Conservation (phyloP, 2,329 filamentous ascomycete species). For the Fusarium tuaranense region DNA sequence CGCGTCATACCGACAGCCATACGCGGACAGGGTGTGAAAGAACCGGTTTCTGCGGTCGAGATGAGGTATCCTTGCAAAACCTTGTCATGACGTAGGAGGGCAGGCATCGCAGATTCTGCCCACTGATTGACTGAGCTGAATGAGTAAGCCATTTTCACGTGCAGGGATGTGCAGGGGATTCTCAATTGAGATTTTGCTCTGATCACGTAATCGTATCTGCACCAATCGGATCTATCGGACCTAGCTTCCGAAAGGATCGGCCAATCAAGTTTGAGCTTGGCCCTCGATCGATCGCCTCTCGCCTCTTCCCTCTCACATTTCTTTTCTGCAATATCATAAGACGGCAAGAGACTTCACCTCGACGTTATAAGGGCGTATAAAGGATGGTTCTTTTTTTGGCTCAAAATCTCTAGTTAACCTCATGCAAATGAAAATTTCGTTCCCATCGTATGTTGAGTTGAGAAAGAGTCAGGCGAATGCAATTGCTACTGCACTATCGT, state of each 20-base stretch:
- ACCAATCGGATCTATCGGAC: neutral
- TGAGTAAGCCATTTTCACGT: neutral
- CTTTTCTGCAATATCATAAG: accelerated
- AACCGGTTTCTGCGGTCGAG: constrained; percentile 1
- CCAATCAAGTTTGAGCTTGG: neutral
- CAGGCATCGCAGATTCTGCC: neutral
- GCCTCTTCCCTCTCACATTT: neutral
- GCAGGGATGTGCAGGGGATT: neutral
- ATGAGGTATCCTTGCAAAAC: neutral
- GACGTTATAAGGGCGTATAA: accelerated
- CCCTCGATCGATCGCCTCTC: neutral
- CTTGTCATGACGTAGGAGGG: neutral
- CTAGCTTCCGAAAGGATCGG: neutral
- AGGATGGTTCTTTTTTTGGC: accelerated
- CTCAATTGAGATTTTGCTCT: neutral
- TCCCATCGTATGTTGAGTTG: neutral
- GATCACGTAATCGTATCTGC: neutral
- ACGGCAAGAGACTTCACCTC: accelerated
- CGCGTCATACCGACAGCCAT: neutral
- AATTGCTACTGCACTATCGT: neutral
- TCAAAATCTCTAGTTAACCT: accelerated
- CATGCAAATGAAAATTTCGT: accelerated
- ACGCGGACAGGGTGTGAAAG: neutral
- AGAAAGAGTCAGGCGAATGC: accelerated
- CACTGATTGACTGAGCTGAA: neutral